Conservation (phyloP, 2,329 filamentous ascomycete genomes). For the Beauveria pseudobassiana region DNA sequence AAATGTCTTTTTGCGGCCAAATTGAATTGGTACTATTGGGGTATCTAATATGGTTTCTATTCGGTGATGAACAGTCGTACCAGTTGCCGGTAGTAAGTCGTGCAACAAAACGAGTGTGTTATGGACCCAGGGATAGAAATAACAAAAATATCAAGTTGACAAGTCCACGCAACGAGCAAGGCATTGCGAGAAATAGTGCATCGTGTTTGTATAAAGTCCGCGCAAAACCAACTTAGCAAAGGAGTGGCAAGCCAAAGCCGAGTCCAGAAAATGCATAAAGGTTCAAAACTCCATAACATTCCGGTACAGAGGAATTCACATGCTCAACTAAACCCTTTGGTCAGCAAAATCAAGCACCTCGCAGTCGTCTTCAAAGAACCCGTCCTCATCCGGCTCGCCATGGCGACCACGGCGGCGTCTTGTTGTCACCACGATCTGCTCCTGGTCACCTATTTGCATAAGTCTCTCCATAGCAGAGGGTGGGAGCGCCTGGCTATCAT, state of each 20-base stretch:
- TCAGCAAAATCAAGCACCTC: conserved; percentile 85
- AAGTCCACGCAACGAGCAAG: not conserved
- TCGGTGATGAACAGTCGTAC: conserved; percentile 16
- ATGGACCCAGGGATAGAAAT: conserved; percentile 2
- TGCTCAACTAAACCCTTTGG: conserved; percentile 48
- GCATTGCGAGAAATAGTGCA: not conserved
- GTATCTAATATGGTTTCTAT: conserved; percentile 30
- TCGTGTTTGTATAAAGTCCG: not conserved
- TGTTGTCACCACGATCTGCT: conserved; percentile 78
- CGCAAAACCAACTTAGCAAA: not conserved
- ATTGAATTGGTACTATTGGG: conserved; percentile 12
- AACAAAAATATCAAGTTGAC: not conserved
- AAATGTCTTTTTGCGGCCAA: not conserved
- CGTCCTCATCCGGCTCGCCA: conserved; percentile 53
- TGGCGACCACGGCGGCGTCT: conserved; percentile 51
- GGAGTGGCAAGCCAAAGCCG: conserved; percentile 16
- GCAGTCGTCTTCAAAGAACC: conserved; percentile 89
- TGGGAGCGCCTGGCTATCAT: conserved; percentile 52
- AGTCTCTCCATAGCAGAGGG: conserved; percentile 58
- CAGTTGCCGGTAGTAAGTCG: not conserved
- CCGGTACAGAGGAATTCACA: not conserved
- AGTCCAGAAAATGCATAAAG: conserved; percentile 13
- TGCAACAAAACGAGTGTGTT: not conserved
- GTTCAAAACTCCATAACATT: conserved; percentile 2
- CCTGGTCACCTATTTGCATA: conserved; percentile 54